phyloP scores from a whole-genome alignment of 2,329 filamentous ascomycete species.

The Coniochaeta hoffmannii region DNA sequence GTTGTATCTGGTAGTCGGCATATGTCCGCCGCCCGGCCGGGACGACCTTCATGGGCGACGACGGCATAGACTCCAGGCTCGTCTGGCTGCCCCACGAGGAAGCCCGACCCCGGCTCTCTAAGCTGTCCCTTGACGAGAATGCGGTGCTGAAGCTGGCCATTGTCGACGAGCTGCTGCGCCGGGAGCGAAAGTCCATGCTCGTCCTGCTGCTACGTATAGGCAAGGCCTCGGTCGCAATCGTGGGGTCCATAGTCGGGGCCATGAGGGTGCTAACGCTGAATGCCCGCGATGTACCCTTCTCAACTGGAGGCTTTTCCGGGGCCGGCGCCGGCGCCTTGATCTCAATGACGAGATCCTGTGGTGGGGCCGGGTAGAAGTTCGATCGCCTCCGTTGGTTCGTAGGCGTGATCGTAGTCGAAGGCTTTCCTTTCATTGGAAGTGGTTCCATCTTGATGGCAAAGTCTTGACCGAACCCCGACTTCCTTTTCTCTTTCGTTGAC shows the following conservation, averaged over 20 bases:
- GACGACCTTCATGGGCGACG: slow-evolving; percentile 4
- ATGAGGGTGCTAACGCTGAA: background rate
- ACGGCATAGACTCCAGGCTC: slow-evolving; percentile 16
- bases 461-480: background rate
- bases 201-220: background rate
- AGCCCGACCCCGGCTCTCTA: slow-evolving; percentile 21
- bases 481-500: background rate
- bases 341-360: background rate
- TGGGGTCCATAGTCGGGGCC: slow-evolving; percentile 4
- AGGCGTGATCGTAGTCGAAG: background rate
- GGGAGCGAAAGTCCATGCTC: slow-evolving; percentile 13
- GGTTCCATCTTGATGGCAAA: background rate
- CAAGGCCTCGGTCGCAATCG: slow-evolving; percentile 5
- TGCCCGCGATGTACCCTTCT: background rate
- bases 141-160: slow-evolving; percentile 16
- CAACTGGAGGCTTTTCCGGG: background rate
- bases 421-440: background rate
- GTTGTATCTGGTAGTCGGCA: slow-evolving; percentile 11
- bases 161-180: slow-evolving; percentile 21
- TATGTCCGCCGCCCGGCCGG: slow-evolving; percentile 5
- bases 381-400: background rate
- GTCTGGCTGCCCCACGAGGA: slow-evolving; percentile 20
- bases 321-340: background rate
- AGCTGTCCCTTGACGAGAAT: slow-evolving; percentile 15
- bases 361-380: background rate